phyloP scores from a whole-genome alignment of 805 yeast genomes.

The Alloascoidea africana region DNA sequence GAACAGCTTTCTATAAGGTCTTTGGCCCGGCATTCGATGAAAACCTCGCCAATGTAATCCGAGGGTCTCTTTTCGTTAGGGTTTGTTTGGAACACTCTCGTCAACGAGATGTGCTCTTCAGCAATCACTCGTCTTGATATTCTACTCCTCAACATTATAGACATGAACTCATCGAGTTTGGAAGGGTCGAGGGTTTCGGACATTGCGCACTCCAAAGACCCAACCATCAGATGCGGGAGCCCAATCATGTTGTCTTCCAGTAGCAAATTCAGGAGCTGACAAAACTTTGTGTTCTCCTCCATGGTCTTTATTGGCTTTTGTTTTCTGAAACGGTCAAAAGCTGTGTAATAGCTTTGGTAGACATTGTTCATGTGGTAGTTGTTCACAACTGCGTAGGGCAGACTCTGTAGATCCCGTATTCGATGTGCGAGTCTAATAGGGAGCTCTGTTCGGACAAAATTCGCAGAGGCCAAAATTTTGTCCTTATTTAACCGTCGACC shows the following conservation, averaged over 20 bases:
- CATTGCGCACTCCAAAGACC: conserved; percentile 70
- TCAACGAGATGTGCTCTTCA: conserved; percentile 78
- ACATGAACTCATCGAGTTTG: conserved; percentile 58
- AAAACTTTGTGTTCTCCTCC: conserved; percentile 64
- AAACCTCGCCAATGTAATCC: conserved; percentile 54
- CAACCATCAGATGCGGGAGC: conserved; percentile 84
- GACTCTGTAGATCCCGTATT: conserved; percentile 58
- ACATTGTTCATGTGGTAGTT: conserved; percentile 79
- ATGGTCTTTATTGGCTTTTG: conserved; percentile 51
- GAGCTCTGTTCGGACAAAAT: conserved; percentile 74
- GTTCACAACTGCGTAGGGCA: conserved; percentile 75
- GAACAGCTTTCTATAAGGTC: conserved; percentile 48
- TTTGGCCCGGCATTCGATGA: conserved; percentile 60
- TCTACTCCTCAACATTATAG: conserved; percentile 68
- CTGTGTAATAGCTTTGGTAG: conserved; percentile 77
- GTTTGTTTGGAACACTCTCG: conserved; percentile 41
- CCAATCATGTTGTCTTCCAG: conserved; percentile 65
- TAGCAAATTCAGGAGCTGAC: conserved; percentile 44
- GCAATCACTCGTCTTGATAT: conserved; percentile 82
- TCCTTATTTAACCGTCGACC: conserved; percentile 67
- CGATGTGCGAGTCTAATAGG: conserved; percentile 76
- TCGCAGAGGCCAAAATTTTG: conserved; percentile 71
- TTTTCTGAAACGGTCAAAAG: conserved; percentile 74
- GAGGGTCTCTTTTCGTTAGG: conserved; percentile 22
- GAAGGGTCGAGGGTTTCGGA: conserved; percentile 38